Evolutionary conservation across 2,329 filamentous ascomycete species (phyloP), one percentile per base, ranked within the genome.

Genomic region (Keithomyces neogunnii): DNA sequence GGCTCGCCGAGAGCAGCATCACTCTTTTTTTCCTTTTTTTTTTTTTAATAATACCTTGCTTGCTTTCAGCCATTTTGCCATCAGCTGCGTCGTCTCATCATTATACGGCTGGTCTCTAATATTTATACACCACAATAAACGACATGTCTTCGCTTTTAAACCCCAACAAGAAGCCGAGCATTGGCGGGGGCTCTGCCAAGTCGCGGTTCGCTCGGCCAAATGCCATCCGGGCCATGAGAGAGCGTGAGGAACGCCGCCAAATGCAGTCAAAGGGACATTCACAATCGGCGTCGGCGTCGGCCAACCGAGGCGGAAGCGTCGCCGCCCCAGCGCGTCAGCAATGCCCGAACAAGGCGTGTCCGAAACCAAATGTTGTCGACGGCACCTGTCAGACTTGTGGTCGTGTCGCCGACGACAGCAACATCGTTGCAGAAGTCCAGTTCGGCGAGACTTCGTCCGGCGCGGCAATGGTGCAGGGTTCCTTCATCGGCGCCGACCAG

Each of bases 401-500:
- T 77, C 85, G 82, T 54, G 82, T 96, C 58, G 81, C 92, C 51
- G 85, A 88, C 59, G 87, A 95, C 63, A 85, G 83, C 64, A 90
- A 95, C 63, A 96, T 97, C 56, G 91, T 96, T 53, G 82, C 89
- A 47, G 93, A 99, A 67, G 82, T 97, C 55, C 85, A 85, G 28
- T 99, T 97, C 63, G 90, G 90, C 57, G 92, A 99, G 72, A 86
- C 83, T 31, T 82, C 88, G 0, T 84, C 82, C 35, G 93, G 93
- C 61, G 89, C 88, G 47, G 91, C 92, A 49, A 81, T 95, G 48
- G 89, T 96, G 19, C 89, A 96, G 66, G 93, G 93, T 66, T 91
- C 85, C 56, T 95, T 86, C 63, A 83, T 99, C 54, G 86, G 84
- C 50, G 88, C 89, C 53, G 88, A 91, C 66, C 89, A 96, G 63